A percentile compares a stretch with the other conserved stretches of the same genome.
Evolutionary conservation across 306 rosid genomes (phyloP).

Genomic region (Clitoria ternatea): DNA sequence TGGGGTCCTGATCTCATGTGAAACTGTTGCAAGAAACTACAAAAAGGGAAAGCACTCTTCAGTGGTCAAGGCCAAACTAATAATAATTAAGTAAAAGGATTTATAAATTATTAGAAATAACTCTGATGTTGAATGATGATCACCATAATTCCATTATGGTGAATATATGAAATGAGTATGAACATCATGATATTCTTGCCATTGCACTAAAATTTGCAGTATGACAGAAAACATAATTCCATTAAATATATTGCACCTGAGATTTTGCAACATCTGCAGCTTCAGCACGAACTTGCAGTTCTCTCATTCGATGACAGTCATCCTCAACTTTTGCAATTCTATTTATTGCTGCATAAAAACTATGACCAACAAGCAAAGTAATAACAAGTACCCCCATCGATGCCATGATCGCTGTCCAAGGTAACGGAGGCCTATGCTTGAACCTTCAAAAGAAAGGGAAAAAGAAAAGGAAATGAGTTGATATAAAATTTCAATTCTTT

Average conservation of each 20-base stretch:
- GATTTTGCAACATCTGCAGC: slow-evolving; percentile 99
- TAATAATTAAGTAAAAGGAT: background rate
- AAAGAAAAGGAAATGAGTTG: background rate
- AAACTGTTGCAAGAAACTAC: slow-evolving; percentile 96
- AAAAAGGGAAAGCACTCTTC: slow-evolving; percentile 27
- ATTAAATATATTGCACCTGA: slow-evolving; percentile 52
- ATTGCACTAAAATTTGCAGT: background rate
- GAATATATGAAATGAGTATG: background rate
- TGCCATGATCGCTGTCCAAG: slow-evolving; percentile 72
- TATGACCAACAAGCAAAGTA: slow-evolving; percentile 76
- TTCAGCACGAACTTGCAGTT: slow-evolving; percentile 78
- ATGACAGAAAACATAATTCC: background rate
- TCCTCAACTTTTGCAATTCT: slow-evolving; percentile 84
- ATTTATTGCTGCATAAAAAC: slow-evolving; percentile 73
- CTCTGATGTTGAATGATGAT: background rate
- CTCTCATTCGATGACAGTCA: slow-evolving; percentile 57
- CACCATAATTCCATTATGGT: slow-evolving; percentile 16
- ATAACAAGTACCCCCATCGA: slow-evolving; percentile 65
- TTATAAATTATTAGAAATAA: background rate
- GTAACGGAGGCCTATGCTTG: slow-evolving; percentile 70
- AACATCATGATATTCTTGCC: slow-evolving; percentile 2
- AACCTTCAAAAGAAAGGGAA: slow-evolving; percentile 51
- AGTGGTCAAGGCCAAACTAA: background rate
- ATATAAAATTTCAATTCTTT: slow-evolving; percentile 1
- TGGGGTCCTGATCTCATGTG: slow-evolving; percentile 99